phyloP scores from a whole-genome alignment of 352 stramenopile genomes.

The Phytopythium cucurbitacearum region DNA sequence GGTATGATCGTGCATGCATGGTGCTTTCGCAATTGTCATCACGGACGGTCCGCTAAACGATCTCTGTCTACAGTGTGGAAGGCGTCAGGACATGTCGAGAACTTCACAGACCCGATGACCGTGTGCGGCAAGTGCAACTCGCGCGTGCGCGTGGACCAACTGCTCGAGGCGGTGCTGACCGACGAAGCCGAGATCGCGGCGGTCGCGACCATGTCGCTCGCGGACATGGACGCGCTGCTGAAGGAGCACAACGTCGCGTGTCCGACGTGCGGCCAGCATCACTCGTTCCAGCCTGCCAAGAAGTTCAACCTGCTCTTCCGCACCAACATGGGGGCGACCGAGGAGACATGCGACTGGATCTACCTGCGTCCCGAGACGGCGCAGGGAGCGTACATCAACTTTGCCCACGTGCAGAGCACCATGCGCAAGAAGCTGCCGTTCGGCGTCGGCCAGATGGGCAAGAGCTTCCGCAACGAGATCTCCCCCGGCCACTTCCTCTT shows the following conservation, averaged over 20 bases:
- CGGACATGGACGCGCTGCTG: constrained; percentile 61
- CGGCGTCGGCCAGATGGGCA: constrained; percentile 96
- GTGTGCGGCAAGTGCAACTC: constrained; percentile 94
- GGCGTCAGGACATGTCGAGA: constrained; percentile 94
- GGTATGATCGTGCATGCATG: constrained; percentile 8
- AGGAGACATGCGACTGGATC: constrained; percentile 84
- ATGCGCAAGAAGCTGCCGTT: constrained; percentile 93
- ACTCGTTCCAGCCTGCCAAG: constrained; percentile 76
- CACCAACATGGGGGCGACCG: constrained; percentile 93
- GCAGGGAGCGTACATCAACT: constrained; percentile 98
- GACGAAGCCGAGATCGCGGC: constrained; percentile 41
- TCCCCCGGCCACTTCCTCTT: constrained; percentile 97
- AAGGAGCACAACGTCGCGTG: constrained; percentile 41
- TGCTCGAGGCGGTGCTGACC: constrained; percentile 49
- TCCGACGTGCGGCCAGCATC: constrained; percentile 41
- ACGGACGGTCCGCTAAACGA: background rate
- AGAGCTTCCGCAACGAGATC: constrained; percentile 99
- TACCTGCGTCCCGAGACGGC: constrained; percentile 97
- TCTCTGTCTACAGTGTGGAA: constrained; percentile 80
- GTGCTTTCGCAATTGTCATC: background rate
- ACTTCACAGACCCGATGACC: constrained; percentile 98
- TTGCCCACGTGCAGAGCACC: constrained; percentile 92
- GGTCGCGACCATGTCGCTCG: constrained; percentile 43
- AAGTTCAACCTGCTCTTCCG: constrained; percentile 98
- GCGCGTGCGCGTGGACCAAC: constrained; percentile 68